A percentile compares a stretch with the other conserved stretches of the same genome.
phyloP scores from a whole-genome alignment of 495 filamentous ascomycete species.

The Hyaloscypha variabilis region DNA sequence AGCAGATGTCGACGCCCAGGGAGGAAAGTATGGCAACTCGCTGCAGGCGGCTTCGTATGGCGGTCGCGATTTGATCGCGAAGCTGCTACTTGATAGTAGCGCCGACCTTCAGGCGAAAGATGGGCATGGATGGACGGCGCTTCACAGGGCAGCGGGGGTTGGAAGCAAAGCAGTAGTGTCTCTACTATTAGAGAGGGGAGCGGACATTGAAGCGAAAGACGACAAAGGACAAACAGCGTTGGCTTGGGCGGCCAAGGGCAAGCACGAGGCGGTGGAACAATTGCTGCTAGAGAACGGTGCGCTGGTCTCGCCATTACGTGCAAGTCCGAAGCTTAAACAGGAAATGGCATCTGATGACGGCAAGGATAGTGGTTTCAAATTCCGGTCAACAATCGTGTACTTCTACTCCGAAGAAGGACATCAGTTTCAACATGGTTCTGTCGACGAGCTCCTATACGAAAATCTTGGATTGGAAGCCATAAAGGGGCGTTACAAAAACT shows the following conservation, averaged over 20 bases:
- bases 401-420: no score
- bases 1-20: neutral
- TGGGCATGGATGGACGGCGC: neutral
- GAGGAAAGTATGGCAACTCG: neutral
- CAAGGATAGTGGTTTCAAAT: no score
- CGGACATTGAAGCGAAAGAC: slow-evolving; percentile 7
- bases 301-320: no score
- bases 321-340: no score
- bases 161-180: neutral
- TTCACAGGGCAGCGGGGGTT: neutral
- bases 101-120: neutral
- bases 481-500: no score
- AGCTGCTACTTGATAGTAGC: neutral
- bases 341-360: no score
- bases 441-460: no score
- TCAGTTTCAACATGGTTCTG: no score
- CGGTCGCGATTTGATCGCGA: neutral
- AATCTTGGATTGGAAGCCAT: no score
- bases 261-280: neutral
- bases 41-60: neutral
- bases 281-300: neutral
- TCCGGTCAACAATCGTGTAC: no score
- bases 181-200: neutral
- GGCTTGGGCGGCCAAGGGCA: neutral
- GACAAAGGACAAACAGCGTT: slow-evolving; percentile 8